These are phyloP conservation scores for Dichotomopilus funicola DNA, from an alignment of 2,329 filamentous ascomycete genomes.

Conservation along the genomic window DNA sequence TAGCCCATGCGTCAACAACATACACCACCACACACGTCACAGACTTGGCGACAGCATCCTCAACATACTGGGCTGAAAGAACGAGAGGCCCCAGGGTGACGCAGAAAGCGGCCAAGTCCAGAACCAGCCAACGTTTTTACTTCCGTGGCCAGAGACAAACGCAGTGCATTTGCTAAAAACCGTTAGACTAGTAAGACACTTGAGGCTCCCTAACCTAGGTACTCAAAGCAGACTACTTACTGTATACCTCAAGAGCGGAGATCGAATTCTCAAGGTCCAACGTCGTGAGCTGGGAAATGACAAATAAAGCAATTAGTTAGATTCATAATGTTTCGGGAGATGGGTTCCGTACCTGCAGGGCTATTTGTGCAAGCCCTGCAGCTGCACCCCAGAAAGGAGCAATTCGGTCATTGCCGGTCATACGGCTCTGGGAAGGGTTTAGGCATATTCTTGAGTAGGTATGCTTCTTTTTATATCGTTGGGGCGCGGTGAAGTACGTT, in stretches of 20 bases:
- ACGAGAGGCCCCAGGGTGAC: neutral
- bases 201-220: neutral
- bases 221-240: neutral
- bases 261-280: neutral
- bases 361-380: too few relatives aligned
- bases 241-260: neutral
- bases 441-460: too few relatives aligned
- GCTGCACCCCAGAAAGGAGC: too few relatives aligned
- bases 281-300: neutral
- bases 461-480: too few relatives aligned
- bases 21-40: neutral
- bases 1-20: neutral
- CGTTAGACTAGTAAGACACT: neutral
- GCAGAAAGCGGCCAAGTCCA: neutral
- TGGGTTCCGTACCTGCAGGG: too few relatives aligned
- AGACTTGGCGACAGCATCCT: neutral
- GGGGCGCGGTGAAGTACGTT: too few relatives aligned
- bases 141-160: neutral
- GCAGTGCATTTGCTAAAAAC: neutral
- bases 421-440: too few relatives aligned
- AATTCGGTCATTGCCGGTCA: too few relatives aligned
- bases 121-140: neutral
- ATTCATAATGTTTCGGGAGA: too few relatives aligned
- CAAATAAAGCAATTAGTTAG: neutral
- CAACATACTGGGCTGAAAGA: neutral